A percentile compares a stretch with the other conserved stretches of the same genome.
These are phyloP conservation scores for Globisporangium cederbergense DNA, from an alignment of 352 stramenopile species.

Conservation along the genomic window DNA sequence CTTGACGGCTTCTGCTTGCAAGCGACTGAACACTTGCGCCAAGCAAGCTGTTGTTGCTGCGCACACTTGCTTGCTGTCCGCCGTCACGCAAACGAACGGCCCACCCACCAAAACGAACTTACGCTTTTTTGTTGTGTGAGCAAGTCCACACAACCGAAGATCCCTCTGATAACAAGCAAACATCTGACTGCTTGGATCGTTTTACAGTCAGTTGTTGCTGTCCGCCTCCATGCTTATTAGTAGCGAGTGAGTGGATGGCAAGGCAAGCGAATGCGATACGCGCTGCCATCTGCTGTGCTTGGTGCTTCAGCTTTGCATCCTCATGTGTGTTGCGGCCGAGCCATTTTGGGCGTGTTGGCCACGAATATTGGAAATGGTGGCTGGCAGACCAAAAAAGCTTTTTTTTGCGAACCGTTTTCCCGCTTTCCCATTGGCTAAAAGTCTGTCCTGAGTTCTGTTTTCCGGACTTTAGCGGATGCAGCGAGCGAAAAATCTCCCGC, in stretches of 20 bases:
- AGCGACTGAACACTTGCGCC: no score
- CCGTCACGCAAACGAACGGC: no score
- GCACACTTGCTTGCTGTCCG: no score
- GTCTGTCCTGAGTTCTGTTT: conserved; percentile 6
- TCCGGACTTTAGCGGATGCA: neutral
- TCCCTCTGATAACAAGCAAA: conserved; percentile 7
- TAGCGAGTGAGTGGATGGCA: neutral
- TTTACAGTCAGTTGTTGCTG: neutral
- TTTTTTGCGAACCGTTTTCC: neutral
- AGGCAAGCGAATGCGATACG: neutral
- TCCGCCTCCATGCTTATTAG: neutral
- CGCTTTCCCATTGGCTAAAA: conserved; percentile 1
- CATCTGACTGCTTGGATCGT: neutral
- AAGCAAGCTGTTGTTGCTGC: no score
- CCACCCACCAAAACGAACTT: no score
- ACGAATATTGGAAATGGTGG: neutral
- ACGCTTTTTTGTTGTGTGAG: no score
- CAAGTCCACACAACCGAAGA: neutral
- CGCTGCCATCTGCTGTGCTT: neutral
- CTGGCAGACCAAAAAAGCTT: neutral
- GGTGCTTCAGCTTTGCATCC: conserved; percentile 8
- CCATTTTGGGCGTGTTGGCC: neutral
- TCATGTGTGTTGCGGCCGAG: neutral
- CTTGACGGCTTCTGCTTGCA: no score
- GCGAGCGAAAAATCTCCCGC: neutral